Evolutionary conservation across 2,329 filamentous ascomycete genomes (phyloP), one percentile per base, ranked within the genome.

Genomic region (Chaetomium sp.): DNA sequence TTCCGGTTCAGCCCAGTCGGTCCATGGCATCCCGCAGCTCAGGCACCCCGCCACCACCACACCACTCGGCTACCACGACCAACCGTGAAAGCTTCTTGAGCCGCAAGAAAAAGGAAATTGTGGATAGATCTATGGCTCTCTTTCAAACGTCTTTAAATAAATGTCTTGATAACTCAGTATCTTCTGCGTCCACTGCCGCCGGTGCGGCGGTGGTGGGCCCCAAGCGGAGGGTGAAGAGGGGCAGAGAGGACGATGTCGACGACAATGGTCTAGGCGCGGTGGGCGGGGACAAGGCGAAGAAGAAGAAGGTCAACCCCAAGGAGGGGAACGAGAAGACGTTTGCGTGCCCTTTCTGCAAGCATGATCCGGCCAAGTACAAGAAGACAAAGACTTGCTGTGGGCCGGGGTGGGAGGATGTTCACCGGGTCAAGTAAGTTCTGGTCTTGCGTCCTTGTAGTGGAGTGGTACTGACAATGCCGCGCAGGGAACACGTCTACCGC

Each of bases 401-500:
- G 0, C 71, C 70, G 1, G 71, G 72, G 2, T 74, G 69, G 67
- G 47, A 45, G 1, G 64, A 65, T 38, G 68, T 70, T 1, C 71
- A 72, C 58, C 69, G 72, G 2, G 66, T 74, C n/a, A 74, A 73
- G 71, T 73, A 23, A 57, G 65, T 63, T 42, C 27, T 6, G 12
- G 12, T 13, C 16, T 7, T 21, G 10, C 10, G 19, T 13, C 16
- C n/a, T 7, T 8, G 12, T 29, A 29, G 21, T 16, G 2, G 21
- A 19, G 19, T 55, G 0, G 1, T 12, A 13, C 62, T 65, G 12
- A 33, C 29, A 8, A 19, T 19, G 5, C 19, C 19, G 2, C 3
- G 7, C 56, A 74, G 73, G 60, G 74, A 75, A 29, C 74, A 75
- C 42, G 58, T 75, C 23, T 70, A 70, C 50, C 71, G 73, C 23